Base-by-base conservation (phyloP, 495 filamentous ascomycete genomes). In the Hyaloscypha hepaticicola region DNA sequence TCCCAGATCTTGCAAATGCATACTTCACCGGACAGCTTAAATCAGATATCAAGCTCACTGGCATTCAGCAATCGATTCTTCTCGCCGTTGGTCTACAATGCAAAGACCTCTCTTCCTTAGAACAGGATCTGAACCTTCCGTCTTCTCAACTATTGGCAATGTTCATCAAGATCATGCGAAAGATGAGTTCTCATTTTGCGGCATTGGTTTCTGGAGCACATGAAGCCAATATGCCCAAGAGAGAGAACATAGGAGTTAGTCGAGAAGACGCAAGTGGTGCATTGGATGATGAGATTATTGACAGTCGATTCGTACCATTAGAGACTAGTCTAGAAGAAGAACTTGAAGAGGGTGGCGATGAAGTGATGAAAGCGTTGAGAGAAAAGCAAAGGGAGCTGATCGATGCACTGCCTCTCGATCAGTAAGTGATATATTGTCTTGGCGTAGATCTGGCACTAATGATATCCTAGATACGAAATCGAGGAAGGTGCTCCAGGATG, bases 81-180 rank as follows among this genome's bases (percentile, higher is more conserved):
- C 83, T 97, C 24, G 93, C 90, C 16, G 86, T 98, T 41, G 94
- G 96, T 34, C 74, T 97, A 61, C 96, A 98, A 74, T 82, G 89
- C 52, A 98, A 98, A 79, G 87, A 85, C 29, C 74, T 99, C 5
- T 90, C 94, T 2, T 83, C 85, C 24, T 74, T 97, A 19, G 91
- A 95, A 72, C 87, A 88, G 61, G 94, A 99, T 72, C 75, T 97
- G 4, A 82, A 78, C 22, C 72, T 96, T 0, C 85, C 87, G 2
- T 80, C 84, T 11, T 89, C 87, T 25, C 95, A 98, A 76, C 80
- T 97, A 3, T 80, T 99, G 28, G 92, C 94, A 29, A 96, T 98
- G 87, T 97, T 98, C 78, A 90, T 97, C 71, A 98, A 97, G 79
- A 88, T 95, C 68, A 82, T 98, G 69, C 83, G 94, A 29, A 98